A percentile compares a stretch with the other conserved stretches of the same genome.
These are phyloP conservation scores for Colletotrichum viniferum DNA, from an alignment of 2,329 filamentous ascomycete species.

Conservation along the genomic window DNA sequence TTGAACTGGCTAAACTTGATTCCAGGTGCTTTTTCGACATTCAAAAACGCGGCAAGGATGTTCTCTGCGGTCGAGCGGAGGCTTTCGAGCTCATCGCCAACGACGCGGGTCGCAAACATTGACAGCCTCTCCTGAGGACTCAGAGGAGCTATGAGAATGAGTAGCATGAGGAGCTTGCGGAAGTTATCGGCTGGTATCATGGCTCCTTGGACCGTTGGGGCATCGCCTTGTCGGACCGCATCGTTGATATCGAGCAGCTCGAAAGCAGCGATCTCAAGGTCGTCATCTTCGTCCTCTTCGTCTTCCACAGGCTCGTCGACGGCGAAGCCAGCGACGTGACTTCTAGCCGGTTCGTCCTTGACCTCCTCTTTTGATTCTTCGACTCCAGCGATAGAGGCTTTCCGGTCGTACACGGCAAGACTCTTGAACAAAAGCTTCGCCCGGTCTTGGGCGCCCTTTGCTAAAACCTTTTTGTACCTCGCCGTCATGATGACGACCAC, in stretches of 20 bases:
- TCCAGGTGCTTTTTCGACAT: conserved; percentile 67
- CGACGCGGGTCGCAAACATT: conserved; percentile 60
- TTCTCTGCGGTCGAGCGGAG: conserved; percentile 67
- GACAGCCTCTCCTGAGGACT: conserved; percentile 69
- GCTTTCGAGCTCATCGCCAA: conserved; percentile 59
- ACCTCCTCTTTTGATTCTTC: neutral
- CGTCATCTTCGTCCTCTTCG: conserved; percentile 59
- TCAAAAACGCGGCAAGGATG: conserved; percentile 68
- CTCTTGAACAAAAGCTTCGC: conserved; percentile 73
- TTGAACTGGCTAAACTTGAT: conserved; percentile 68
- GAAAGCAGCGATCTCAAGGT: conserved; percentile 71
- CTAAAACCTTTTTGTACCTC: conserved; percentile 67
- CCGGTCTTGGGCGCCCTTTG: conserved; percentile 60
- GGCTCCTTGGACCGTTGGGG: conserved; percentile 60
- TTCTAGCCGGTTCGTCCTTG: conserved; percentile 1
- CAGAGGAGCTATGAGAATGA: conserved; percentile 70
- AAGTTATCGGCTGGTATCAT: conserved; percentile 78
- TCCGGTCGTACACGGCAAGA: conserved; percentile 72
- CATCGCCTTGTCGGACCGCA: conserved; percentile 58
- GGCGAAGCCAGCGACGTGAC: conserved; percentile 44
- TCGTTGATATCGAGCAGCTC: conserved; percentile 70
- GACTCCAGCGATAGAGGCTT: conserved; percentile 40
- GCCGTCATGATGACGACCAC: conserved; percentile 76
- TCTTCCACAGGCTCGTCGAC: conserved; percentile 50
- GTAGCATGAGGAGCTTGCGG: conserved; percentile 70